These are phyloP conservation scores for Zymoseptoria pseudotritici DNA, from an alignment of 2,329 filamentous ascomycete species.

Conservation along the genomic window DNA sequence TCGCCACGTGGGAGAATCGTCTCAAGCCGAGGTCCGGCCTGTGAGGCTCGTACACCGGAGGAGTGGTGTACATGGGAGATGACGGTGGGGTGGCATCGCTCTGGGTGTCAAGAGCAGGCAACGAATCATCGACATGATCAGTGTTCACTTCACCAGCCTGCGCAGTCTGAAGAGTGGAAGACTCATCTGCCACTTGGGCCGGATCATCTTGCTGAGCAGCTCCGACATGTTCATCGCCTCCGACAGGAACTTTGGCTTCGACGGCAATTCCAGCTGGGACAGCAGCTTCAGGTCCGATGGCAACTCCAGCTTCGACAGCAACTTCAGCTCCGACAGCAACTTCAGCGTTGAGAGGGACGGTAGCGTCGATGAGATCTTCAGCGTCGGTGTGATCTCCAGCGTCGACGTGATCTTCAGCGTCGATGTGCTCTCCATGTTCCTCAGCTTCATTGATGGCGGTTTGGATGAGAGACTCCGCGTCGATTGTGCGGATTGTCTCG, in stretches of 20 bases:
- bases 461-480: constrained; percentile 2
- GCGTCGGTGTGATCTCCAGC: not conserved
- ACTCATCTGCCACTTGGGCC: not conserved
- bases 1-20: not conserved
- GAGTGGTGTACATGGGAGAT: not conserved
- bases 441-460: not conserved
- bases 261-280: not conserved
- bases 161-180: not conserved
- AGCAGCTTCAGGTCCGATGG: not conserved
- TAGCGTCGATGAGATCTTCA: not conserved
- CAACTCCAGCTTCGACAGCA: not conserved
- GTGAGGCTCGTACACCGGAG: not conserved
- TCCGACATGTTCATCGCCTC: not conserved
- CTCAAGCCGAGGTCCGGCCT: not conserved
- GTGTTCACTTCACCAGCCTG: not conserved
- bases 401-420: not conserved
- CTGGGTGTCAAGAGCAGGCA: not conserved
- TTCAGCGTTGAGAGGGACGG: not conserved
- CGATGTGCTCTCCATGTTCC: not conserved
- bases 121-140: not conserved
- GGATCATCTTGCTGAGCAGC: too few species aligned
- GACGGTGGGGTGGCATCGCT: not conserved
- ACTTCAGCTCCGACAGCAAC: not conserved
- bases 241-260: too few species aligned
- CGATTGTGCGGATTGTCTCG: constrained; percentile 11